Evolutionary conservation across 2,329 filamentous ascomycete genomes (phyloP), one percentile per base, ranked within the genome.

Genomic region (Exutisphaerella laricina): DNA sequence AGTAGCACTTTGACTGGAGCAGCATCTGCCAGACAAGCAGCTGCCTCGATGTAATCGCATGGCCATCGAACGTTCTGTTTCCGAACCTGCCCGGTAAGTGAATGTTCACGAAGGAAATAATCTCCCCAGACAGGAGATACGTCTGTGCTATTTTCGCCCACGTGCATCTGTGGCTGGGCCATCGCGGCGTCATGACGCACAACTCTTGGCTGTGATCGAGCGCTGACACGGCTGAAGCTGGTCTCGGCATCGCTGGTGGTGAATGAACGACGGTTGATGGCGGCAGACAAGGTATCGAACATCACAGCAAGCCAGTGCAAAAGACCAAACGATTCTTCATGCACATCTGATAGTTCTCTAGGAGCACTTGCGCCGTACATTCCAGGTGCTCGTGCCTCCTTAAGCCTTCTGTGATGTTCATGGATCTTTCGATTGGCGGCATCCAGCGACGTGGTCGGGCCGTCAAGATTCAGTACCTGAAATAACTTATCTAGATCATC

Each of bases 281-380:
- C 47, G 7, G 50, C 50, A 13, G 47, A 48, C n/a, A 50, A 29
- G 25, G 50, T 50, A 20, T 52, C 50, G 30, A 50, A 52, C 50
- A 52, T 52, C 5, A 52, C 45, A 14, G 44, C 50, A n/a, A 52
- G 34, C 50, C 50, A 52, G 18, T 48, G 50, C 21, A 52, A 36
- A 13, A 52, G 36, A 18, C 43, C 43, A 32, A 52, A 50, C 4
- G 47, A 48, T 28, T 52, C 41, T 25, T 43, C 36, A 22, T 51
- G 37, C 9, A 40, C 42, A 9, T 44, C 40, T n/a, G 49, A 45
- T 10, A 51, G 38, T 13, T 37, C 31, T 7, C 12, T 33, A 16
- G 45, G 45, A 10, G 45, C 45, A 25, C 43, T 40, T 10, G 40
- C 22, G 23, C 32, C 22, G 23, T 42, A 42, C 13, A 42, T 30